Evolutionary conservation across 1,284 basidiomycete genomes (phyloP), one percentile per base, ranked within the genome.

Genomic region (Grifola frondosa): DNA sequence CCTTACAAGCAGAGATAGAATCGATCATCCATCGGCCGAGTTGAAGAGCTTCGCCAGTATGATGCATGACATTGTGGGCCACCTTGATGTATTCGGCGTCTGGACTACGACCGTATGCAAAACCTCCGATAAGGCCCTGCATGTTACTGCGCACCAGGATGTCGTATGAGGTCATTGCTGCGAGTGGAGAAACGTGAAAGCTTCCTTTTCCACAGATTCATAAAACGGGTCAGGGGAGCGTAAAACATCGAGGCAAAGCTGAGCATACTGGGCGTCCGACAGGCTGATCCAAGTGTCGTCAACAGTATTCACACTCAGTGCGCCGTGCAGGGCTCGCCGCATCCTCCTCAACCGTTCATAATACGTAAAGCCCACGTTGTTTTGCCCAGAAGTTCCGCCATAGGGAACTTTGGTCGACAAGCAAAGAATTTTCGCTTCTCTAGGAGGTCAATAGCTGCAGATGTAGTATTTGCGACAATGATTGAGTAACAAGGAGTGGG

Each of bases 311-410:
- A 37, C 8, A 16, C 37, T 48, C 28, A 48, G 16, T 6, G 38
- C 20, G n/a, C 29, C 31, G 12, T 48, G 37, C 13, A 48, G 34
- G 15, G 38, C 33, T 29, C 37, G 44, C n/a, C 46, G 38, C 13
- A 30, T 40, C 4, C 22, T 32, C 25, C 34, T 34, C 15, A 45
- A 24, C 6, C 48, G 43, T 12, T 49, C 40, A n/a, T 43, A 41
- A 37, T 46, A 46, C 11, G 21, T 36, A 34, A 50, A 46, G 3
- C 44, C 44, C 10, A 50, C 44, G 32, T 49, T 49, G 12, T 49
- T 46, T 23, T 49, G 43, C 15, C 48, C 4, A 49, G 43, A 20
- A 49, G 36, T 8, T 49, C 48, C 4, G 48, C 48, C 43, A 45
- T 49, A n/a, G 48, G 43, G 41, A 37, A 44, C 9, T 42, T 44